Conservation (phyloP, 2,329 filamentous ascomycete genomes). For the Xylaria sp. region DNA sequence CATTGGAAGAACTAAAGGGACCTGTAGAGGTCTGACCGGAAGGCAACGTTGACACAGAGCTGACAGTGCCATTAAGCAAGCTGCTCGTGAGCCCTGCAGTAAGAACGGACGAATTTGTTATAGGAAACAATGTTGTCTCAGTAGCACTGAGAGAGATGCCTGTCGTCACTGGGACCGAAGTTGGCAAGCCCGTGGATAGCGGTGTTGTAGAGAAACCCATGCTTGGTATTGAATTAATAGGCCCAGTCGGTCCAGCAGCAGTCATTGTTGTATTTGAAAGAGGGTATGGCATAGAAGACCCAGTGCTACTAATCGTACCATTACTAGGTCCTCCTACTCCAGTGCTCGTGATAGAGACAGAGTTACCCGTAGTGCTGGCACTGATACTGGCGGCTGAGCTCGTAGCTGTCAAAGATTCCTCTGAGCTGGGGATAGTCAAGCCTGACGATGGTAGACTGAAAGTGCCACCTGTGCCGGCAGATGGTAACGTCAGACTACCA, state of each 20-base stretch:
- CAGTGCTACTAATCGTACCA: constrained; percentile 5
- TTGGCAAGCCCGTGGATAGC: constrained; percentile 9
- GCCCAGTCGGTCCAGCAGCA: not conserved
- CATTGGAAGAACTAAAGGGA: constrained; percentile 2
- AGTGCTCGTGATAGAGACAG: constrained; percentile 7
- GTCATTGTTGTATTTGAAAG: constrained; percentile 22
- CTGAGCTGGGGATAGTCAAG: not conserved
- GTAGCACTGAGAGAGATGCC: not conserved
- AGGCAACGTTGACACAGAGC: constrained; percentile 1
- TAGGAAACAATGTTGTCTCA: constrained; percentile 15
- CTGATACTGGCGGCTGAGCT: constrained; percentile 10
- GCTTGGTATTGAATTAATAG: constrained; percentile 11
- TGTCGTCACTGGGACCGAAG: not conserved
- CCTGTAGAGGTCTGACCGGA: constrained; percentile 3
- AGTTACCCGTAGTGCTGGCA: constrained; percentile 7
- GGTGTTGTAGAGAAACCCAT: constrained; percentile 21
- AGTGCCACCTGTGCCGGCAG: constrained; percentile 7
- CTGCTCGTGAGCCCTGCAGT: constrained; percentile 8
- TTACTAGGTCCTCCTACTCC: constrained; percentile 9
- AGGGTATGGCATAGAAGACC: constrained; percentile 21
- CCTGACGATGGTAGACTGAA: constrained; percentile 14
- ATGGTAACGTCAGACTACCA: constrained; percentile 3
- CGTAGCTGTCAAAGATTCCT: not conserved
- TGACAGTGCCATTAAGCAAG: constrained; percentile 5
- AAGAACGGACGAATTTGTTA: constrained; percentile 18